phyloP scores from a whole-genome alignment of 1,284 basidiomycete genomes.

The Agroathelia rolfsii region DNA sequence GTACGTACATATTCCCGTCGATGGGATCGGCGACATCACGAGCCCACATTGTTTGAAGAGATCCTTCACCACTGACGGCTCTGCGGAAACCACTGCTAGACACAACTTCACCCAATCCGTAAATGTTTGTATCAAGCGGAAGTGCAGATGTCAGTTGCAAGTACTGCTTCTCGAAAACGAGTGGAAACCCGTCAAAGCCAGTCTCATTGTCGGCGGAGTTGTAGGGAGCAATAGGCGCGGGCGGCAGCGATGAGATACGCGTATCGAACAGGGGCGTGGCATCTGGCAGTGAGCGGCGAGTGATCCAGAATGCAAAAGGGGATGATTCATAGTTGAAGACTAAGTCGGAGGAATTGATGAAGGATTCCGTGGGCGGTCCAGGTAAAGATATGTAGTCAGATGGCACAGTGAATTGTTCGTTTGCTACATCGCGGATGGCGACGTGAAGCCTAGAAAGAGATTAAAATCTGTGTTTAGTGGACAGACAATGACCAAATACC shows the following conservation, averaged over 20 bases:
- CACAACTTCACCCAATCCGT: slow-evolving; percentile 70
- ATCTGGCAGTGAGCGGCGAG: slow-evolving; percentile 48
- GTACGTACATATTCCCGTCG: slow-evolving; percentile 49
- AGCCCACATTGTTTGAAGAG: slow-evolving; percentile 65
- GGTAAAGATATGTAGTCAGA: slow-evolving; percentile 45
- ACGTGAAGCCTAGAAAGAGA: slow-evolving; percentile 69
- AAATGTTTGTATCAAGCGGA: slow-evolving; percentile 60
- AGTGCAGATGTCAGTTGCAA: slow-evolving; percentile 57
- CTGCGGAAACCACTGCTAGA: slow-evolving; percentile 59
- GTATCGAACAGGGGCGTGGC: slow-evolving; percentile 67
- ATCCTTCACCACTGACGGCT: slow-evolving; percentile 44
- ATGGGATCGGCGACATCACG: slow-evolving; percentile 51
- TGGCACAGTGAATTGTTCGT: slow-evolving; percentile 63
- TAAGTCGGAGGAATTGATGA: slow-evolving; percentile 38
- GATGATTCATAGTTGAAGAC: slow-evolving; percentile 57
- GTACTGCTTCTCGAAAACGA: slow-evolving; percentile 74
- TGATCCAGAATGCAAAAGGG: slow-evolving; percentile 76
- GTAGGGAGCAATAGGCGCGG: slow-evolving; percentile 42
- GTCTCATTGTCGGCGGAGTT: slow-evolving; percentile 36
- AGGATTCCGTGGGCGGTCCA: slow-evolving; percentile 22
- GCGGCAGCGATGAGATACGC: slow-evolving; percentile 42
- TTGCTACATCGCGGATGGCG: slow-evolving; percentile 60
- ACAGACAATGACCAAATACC: slow-evolving; percentile 22
- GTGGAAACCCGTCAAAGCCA: slow-evolving; percentile 45
- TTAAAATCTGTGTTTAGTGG: slow-evolving; percentile 9